Percentiles rank a stretch among this genome's conserved stretches.
Conservation (phyloP, 2,329 filamentous ascomycete species). For the Colletotrichum sp. region DNA sequence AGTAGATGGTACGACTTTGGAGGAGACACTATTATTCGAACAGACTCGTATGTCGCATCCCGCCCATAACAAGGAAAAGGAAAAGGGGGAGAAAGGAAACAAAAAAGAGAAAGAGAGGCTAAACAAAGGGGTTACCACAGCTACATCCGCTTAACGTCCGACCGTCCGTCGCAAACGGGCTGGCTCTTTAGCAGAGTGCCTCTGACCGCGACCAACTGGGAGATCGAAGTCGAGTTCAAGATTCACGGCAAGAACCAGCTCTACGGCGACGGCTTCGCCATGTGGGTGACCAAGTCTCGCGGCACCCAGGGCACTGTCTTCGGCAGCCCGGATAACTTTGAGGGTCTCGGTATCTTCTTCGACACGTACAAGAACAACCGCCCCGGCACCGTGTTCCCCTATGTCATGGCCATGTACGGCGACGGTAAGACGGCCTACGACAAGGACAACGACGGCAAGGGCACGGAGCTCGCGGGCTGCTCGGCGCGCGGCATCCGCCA, state of each 20-base stretch:
- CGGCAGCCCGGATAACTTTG: conserved; percentile 85
- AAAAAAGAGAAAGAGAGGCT: conserved; percentile 11
- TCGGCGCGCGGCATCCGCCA: conserved; percentile 91
- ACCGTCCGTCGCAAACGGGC: conserved; percentile 87
- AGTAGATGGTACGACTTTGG: conserved; percentile 99
- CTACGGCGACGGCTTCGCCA: conserved; percentile 94
- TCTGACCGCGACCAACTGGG: conserved; percentile 97
- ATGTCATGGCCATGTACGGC: conserved; percentile 97
- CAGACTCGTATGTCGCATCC: conserved; percentile 62
- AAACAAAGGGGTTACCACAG: conserved; percentile 45
- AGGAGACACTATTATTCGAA: conserved; percentile 86
- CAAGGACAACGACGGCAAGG: conserved; percentile 93
- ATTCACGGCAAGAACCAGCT: conserved; percentile 88
- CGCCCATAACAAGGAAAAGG: neutral
- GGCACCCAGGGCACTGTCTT: conserved; percentile 84
- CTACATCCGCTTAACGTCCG: conserved; percentile 91
- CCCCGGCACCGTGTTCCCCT: conserved; percentile 93
- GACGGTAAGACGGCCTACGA: conserved; percentile 91
- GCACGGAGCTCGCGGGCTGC: conserved; percentile 91
- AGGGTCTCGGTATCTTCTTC: conserved; percentile 93
- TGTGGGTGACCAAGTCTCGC: conserved; percentile 97
- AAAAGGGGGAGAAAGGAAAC: neutral
- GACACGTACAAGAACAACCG: conserved; percentile 99
- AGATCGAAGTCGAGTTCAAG: conserved; percentile 95
- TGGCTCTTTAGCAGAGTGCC: conserved; percentile 95